phyloP scores from a whole-genome alignment of 805 yeast species.

The Barnettozyma californica region DNA sequence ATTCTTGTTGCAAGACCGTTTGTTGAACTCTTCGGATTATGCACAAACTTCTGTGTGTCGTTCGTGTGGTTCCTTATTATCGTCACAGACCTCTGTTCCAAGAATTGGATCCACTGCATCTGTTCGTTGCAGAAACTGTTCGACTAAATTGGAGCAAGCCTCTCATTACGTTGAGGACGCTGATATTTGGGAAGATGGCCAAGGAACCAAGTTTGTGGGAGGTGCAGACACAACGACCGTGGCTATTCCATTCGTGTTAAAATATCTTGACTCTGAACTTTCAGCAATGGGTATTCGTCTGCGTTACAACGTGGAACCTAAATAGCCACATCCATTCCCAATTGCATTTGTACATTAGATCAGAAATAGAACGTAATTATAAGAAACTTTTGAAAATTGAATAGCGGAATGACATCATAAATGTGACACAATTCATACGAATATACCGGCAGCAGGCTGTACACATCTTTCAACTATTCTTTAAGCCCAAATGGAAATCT shows the following conservation, averaged over 20 bases:
- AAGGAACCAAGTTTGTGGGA: constrained; percentile 85
- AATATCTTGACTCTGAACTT: constrained; percentile 90
- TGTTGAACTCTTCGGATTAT: constrained; percentile 92
- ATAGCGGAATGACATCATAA: neutral
- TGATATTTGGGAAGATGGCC: constrained; percentile 96
- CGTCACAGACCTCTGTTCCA: constrained; percentile 89
- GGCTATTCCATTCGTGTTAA: constrained; percentile 94
- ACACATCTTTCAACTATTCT: no score
- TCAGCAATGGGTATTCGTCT: constrained; percentile 97
- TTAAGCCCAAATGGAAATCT: no score
- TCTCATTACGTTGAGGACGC: constrained; percentile 54
- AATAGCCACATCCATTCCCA: constrained; percentile 8
- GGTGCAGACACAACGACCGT: constrained; percentile 93
- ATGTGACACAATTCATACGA: no score
- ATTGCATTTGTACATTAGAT: constrained; percentile 3
- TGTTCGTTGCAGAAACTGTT: constrained; percentile 88
- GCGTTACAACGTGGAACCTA: constrained; percentile 80
- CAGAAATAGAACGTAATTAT: neutral
- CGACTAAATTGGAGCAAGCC: constrained; percentile 59
- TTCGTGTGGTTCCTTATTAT: constrained; percentile 85
- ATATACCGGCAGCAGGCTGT: no score
- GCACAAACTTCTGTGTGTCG: constrained; percentile 88
- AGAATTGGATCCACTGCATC: constrained; percentile 77
- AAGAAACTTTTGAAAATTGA: neutral
- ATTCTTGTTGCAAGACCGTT: constrained; percentile 87